Base-by-base conservation (phyloP, 805 yeast genomes). In the Metschnikowia reukaufii region DNA sequence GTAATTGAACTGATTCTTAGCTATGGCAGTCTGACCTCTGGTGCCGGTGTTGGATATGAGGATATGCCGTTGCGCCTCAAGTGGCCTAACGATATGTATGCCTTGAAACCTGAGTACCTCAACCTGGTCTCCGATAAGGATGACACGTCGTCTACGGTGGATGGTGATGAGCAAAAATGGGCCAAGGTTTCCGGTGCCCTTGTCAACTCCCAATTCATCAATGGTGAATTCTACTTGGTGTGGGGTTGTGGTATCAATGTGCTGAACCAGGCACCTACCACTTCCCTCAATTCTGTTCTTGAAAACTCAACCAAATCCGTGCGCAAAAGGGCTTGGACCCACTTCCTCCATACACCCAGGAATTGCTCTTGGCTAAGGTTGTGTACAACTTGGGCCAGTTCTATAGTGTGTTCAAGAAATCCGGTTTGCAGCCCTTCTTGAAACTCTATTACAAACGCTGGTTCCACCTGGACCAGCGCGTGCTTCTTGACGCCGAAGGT, bases 11-110 rank as follows among this genome's bases (percentile, higher is more conserved):
- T 96, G 21, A 76, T 92, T 15, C 64, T 79, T 30, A 71, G 80
- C 2, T 82, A 89, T 57, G 81, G 81, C 2, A 60, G 66, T 45
- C 45, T 44, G 4, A 58, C 56, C 12, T 58, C 68, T 16, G 76
- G 76, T 6, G 41, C 50, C 6, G 73, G 73, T 1, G 65, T 68
- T 0, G 89, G 87, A 0, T 88, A 84, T 61, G 83, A 81, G 17
- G 84, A 81, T 38, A 66, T 94, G 55, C 97, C 96, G 0, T 73
- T 92, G 13, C 76, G 81, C 42, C 76, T 94, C 49, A 94, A 94
- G 63, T 94, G 99, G 99, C 99, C 99, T 1, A 94, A 94, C 63
- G 99, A 94, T 64, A 69, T 94, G 12, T 94, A 88, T 61, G 81
- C 85, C 4, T 62, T 81, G 56, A 82, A 79, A 45, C 95, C 96